Evolutionary conservation across 768 basidiomycete genomes (phyloP).

Genomic region (Bullera alba): DNA sequence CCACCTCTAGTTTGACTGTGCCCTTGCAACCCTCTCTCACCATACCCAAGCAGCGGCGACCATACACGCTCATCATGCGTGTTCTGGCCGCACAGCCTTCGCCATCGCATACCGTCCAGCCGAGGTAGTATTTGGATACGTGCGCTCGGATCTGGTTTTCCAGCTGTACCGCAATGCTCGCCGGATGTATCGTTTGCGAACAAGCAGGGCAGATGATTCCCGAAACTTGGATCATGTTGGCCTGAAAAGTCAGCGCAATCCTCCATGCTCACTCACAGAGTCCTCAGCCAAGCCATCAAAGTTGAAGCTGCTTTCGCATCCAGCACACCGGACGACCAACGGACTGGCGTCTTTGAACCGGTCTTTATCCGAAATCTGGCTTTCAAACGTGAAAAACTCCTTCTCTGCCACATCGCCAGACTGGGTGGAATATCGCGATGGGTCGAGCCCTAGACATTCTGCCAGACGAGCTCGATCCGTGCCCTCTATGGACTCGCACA

Average conservation of each 20-base stretch:
- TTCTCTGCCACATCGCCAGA: slow-evolving; percentile 53
- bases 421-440: slow-evolving; percentile 15
- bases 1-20: slow-evolving; percentile 66
- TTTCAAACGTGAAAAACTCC: slow-evolving; percentile 72
- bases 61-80: slow-evolving; percentile 91
- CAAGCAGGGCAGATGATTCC: slow-evolving; percentile 72
- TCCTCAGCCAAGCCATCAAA: slow-evolving; percentile 46
- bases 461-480: slow-evolving; percentile 86
- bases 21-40: slow-evolving; percentile 58
- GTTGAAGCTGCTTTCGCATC: slow-evolving; percentile 54
- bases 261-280: slow-evolving; percentile 27
- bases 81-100: slow-evolving; percentile 73
- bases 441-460: slow-evolving; percentile 73
- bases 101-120: slow-evolving; percentile 83
- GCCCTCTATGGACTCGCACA: slow-evolving; percentile 94
- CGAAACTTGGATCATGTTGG: slow-evolving; percentile 58
- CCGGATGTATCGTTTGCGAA: slow-evolving; percentile 50
- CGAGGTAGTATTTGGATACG: slow-evolving; percentile 77
- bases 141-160: slow-evolving; percentile 74
- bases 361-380: slow-evolving; percentile 78
- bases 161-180: slow-evolving; percentile 73
- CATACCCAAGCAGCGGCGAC: slow-evolving; percentile 63
- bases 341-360: slow-evolving; percentile 71
- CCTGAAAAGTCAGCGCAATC: slow-evolving; percentile 47
- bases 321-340: slow-evolving; percentile 67